These are phyloP conservation scores for Chamaecyparis obtusa DNA, from an alignment of 75 land plant species.

Conservation along the genomic window DNA sequence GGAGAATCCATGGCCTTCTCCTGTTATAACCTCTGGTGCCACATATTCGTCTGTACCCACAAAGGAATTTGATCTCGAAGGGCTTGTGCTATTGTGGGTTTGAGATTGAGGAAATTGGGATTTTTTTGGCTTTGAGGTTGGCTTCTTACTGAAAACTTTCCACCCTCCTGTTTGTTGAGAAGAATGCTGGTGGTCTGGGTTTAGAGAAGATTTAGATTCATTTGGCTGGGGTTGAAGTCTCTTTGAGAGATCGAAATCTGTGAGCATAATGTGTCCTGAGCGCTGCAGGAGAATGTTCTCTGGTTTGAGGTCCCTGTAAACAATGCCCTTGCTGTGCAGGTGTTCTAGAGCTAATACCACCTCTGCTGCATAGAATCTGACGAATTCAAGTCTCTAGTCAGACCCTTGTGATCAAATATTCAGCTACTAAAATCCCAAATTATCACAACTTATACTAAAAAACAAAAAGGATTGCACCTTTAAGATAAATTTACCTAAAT, in stretches of 20 bases:
- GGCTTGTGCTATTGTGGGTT: background rate
- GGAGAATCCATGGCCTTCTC: slow-evolving; percentile 46
- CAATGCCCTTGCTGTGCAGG: slow-evolving; percentile 61
- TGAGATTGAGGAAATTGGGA: background rate
- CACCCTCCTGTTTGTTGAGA: background rate
- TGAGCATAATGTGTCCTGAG: slow-evolving; percentile 77
- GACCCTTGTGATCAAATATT: background rate
- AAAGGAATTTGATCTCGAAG: slow-evolving; percentile 37
- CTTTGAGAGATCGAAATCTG: slow-evolving; percentile 83
- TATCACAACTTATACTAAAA: background rate
- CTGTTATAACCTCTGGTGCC: slow-evolving; percentile 51
- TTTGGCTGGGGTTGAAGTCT: slow-evolving; percentile 28
- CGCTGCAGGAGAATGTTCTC: slow-evolving; percentile 73
- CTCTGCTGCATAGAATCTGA: slow-evolving; percentile 84
- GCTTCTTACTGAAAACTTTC: background rate
- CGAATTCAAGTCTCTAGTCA: background rate
- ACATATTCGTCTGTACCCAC: slow-evolving; percentile 51
- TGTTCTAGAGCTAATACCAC: slow-evolving; percentile 66
- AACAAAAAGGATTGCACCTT: background rate
- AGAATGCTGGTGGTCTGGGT: background rate
- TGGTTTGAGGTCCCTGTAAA: slow-evolving; percentile 85
- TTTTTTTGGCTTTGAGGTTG: background rate
- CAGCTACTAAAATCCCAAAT: background rate
- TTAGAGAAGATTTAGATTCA: background rate
- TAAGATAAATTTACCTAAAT: background rate